A percentile compares a stretch with the other conserved stretches of the same genome.
These are phyloP conservation scores for Cladophialophora exuberans DNA, from an alignment of 2,329 filamentous ascomycete genomes.

Conservation along the genomic window DNA sequence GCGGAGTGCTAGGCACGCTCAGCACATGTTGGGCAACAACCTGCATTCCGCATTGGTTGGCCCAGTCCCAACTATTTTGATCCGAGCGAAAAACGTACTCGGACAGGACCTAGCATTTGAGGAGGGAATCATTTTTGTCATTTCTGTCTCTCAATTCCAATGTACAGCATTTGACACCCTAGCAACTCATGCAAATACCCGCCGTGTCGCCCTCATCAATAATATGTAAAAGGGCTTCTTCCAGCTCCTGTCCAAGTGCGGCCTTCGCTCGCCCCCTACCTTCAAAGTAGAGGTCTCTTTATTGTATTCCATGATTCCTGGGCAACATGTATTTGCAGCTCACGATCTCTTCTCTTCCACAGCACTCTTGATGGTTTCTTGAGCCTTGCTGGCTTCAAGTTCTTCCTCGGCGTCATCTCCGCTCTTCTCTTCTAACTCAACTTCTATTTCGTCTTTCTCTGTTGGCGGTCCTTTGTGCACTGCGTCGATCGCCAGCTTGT, in stretches of 20 bases:
- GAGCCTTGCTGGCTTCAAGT: constrained; percentile 28
- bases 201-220: too few relatives aligned
- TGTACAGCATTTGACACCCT: not conserved
- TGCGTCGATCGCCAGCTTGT: constrained; percentile 33
- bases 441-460: constrained; percentile 56
- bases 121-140: not conserved
- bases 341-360: constrained; percentile 25
- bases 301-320: not conserved
- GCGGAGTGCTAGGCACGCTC: not conserved
- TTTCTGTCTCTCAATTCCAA: not conserved
- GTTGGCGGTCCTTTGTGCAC: constrained; percentile 41
- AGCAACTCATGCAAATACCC: not conserved
- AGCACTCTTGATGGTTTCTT: constrained; percentile 24
- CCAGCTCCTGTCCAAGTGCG: not conserved
- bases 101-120: not conserved
- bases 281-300: not conserved
- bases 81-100: not conserved
- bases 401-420: constrained; percentile 43
- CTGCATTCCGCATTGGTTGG: constrained; percentile 3
- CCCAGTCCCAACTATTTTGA: constrained; percentile 15
- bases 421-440: constrained; percentile 42
- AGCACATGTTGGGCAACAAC: constrained; percentile 1
- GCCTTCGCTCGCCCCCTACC: not conserved
- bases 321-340: not conserved
- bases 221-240: not conserved